phyloP scores from a whole-genome alignment of 2,329 filamentous ascomycete genomes.

The Tolypocladium album region DNA sequence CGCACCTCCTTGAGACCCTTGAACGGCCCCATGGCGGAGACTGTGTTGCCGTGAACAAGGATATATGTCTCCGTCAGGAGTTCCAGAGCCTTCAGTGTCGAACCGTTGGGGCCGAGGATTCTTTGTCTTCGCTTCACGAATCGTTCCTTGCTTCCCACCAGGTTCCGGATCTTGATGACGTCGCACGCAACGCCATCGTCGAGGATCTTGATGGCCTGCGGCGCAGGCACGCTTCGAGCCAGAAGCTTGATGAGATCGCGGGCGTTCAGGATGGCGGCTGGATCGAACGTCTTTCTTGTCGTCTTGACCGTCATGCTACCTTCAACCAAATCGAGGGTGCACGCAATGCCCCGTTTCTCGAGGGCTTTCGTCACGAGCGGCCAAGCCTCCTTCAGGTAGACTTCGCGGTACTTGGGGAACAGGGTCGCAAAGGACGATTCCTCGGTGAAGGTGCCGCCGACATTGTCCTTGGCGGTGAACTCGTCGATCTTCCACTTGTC shows the following conservation, averaged over 20 bases:
- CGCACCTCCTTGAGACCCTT: slow-evolving; percentile 90
- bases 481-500: slow-evolving; percentile 92
- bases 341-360: slow-evolving; percentile 80
- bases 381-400: slow-evolving; percentile 89
- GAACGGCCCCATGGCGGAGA: slow-evolving; percentile 82
- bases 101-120: slow-evolving; percentile 83
- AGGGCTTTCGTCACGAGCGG: slow-evolving; percentile 79
- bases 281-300: slow-evolving; percentile 83
- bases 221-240: slow-evolving; percentile 81
- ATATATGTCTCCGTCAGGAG: slow-evolving; percentile 87
- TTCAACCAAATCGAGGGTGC: slow-evolving; percentile 87
- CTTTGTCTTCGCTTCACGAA: slow-evolving; percentile 92
- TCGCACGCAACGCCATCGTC: slow-evolving; percentile 88
- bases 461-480: slow-evolving; percentile 80
- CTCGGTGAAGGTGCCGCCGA: slow-evolving; percentile 76
- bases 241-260: slow-evolving; percentile 90
- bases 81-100: slow-evolving; percentile 88
- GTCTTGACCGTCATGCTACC: slow-evolving; percentile 96
- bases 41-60: slow-evolving; percentile 92
- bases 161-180: slow-evolving; percentile 86
- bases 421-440: slow-evolving; percentile 82
- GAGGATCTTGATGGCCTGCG: slow-evolving; percentile 87
- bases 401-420: slow-evolving; percentile 94
- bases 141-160: slow-evolving; percentile 87
- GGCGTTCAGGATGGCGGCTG: slow-evolving; percentile 84